Base-by-base conservation (phyloP, 2,329 filamentous ascomycete species). In the Sporothrix schenckii region DNA sequence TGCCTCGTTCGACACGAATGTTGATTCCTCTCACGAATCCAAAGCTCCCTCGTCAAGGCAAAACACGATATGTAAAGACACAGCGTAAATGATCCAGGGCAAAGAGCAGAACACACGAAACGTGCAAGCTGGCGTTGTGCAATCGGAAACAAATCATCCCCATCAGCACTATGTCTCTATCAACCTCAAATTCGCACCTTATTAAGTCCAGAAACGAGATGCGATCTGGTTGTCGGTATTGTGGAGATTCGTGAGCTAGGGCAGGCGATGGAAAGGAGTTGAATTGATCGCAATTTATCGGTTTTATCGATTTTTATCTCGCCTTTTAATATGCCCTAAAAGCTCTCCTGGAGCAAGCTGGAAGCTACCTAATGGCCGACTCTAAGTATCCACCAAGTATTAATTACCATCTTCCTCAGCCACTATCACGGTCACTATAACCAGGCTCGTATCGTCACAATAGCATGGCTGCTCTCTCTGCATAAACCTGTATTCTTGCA, bases 201-300 rank as follows among this genome's bases (percentile, higher is more conserved):
- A 24, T 50, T 24, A 41, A 44, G 30, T 10, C 44, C 65, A 50
- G 65, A 54, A 34, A 41, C 34, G 44, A 54, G 30, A 67, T 54
- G 65, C 49, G 65, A 67, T 53, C 49, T 67, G 49, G 49, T 50
- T 54, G 63, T 67, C 65, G 50, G 65, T 34, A 67, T 54, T 67
- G 65, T 34, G 65, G 65, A 67, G 50, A 67, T 44, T 34, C 49
- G 10, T 30, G 34, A 54, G 65, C 65, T 67, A 67, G 24, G 24
- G 65, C 49, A 30, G 63, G 47, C 47, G 63, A 24, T 54, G 63
- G 61, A 66, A 14, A 27, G 44, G 30, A 52, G 53, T 34, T 14
- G 49, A 66, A 39, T 67, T 54, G 5, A 67, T 56, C 21, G 50
- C 27, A 54, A 54, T 66, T 66, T 66, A 56, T 67, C 65, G n/a